Evolutionary conservation across 2,329 filamentous ascomycete species (phyloP).

Genomic region (Cordyceps sp.): DNA sequence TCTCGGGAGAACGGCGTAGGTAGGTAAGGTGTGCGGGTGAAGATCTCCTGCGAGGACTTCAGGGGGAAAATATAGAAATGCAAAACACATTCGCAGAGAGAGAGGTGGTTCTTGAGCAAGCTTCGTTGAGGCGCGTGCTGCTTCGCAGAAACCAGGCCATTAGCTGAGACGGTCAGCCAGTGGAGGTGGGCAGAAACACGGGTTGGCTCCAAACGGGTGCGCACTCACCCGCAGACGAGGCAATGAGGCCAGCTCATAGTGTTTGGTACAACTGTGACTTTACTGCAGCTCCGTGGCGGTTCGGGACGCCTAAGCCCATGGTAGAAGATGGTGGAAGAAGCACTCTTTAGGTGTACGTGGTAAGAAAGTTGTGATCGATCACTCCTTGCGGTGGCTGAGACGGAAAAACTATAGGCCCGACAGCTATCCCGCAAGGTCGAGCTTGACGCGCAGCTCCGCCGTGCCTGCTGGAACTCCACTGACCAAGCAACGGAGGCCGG

Average conservation of each 20-base stretch:
- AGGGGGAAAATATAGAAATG: too few relatives aligned
- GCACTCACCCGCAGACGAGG: conserved; percentile 6
- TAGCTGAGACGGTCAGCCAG: too few relatives aligned
- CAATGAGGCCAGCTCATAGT: conserved; percentile 16
- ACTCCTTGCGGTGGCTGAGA: not conserved
- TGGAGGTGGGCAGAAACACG: too few relatives aligned
- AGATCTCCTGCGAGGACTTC: not conserved
- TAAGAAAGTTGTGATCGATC: too few relatives aligned
- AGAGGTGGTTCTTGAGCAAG: too few relatives aligned
- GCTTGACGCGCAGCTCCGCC: conserved; percentile 21
- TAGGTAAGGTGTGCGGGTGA: not conserved
- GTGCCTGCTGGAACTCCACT: conserved; percentile 19
- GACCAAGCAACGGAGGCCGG: conserved; percentile 7
- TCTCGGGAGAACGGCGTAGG: too few relatives aligned
- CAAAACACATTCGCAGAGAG: too few relatives aligned
- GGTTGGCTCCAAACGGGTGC: too few relatives aligned
- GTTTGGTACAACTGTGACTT: not conserved
- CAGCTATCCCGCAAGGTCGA: conserved; percentile 4
- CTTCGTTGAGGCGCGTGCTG: too few relatives aligned
- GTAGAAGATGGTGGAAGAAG: not conserved
- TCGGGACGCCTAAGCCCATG: too few relatives aligned
- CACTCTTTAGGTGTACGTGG: too few relatives aligned
- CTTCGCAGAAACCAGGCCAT: too few relatives aligned
- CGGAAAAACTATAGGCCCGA: conserved; percentile 13
- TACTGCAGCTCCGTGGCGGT: not conserved